Percentiles rank a stretch among this genome's conserved stretches.
Evolutionary conservation across 441 rosid species (phyloP).

Genomic region (Mallotus repandus): DNA sequence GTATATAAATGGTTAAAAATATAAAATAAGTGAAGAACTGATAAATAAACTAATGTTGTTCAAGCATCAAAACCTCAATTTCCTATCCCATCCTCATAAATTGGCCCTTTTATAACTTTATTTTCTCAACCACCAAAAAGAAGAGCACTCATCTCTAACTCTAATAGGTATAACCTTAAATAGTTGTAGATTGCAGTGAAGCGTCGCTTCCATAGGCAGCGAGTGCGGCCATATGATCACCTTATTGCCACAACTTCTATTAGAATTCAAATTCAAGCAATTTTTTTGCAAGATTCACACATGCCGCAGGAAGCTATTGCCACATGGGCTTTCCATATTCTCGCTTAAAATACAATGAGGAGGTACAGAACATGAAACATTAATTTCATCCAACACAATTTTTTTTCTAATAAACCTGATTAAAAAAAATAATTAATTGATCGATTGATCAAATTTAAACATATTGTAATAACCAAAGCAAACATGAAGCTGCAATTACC

Average conservation of each 20-base stretch:
- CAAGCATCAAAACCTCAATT: neutral
- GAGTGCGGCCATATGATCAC: conserved; percentile 59
- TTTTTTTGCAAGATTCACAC: conserved; percentile 71
- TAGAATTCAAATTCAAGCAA: conserved; percentile 52
- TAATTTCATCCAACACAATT: conserved; percentile 62
- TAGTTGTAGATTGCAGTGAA: conserved; percentile 24
- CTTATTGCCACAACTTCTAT: conserved; percentile 55
- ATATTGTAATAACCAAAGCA: neutral
- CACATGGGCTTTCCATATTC: conserved; percentile 53
- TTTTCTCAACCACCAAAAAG: conserved; percentile 16
- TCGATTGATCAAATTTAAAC: too few species aligned
- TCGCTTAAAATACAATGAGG: conserved; percentile 56
- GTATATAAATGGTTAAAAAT: neutral
- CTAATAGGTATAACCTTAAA: conserved; percentile 20
- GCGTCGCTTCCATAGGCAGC: conserved; percentile 44
- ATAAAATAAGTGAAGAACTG: neutral
- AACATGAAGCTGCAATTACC: conserved; percentile 36
- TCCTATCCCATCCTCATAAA: neutral
- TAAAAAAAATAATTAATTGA: neutral
- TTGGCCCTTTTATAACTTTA: neutral
- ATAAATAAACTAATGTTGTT: neutral
- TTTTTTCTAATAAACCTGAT: conserved; percentile 77
- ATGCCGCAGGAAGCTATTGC: conserved; percentile 89
- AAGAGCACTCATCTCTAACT: conserved; percentile 29
- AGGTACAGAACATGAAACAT: conserved; percentile 52